Evolutionary conservation across 768 basidiomycete genomes (phyloP).

Genomic region (Boletellus emodensis): DNA sequence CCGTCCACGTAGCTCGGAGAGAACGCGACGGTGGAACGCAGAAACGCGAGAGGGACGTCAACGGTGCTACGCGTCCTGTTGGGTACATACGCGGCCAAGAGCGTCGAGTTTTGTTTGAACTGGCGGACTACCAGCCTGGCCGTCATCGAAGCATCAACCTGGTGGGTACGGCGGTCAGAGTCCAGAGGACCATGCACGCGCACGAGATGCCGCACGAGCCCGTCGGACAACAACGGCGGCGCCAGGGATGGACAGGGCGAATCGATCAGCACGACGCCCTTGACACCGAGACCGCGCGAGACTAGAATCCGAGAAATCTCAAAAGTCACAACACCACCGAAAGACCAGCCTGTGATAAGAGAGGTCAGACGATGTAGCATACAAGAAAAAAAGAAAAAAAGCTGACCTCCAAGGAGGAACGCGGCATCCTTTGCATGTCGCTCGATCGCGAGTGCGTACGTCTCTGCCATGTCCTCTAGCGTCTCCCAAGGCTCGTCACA

Average conservation of each 20-base stretch:
- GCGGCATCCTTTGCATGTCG: constrained; percentile 31
- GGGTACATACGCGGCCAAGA: constrained; percentile 48
- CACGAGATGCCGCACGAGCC: constrained; percentile 44
- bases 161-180: no score
- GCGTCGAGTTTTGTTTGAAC: constrained; percentile 43
- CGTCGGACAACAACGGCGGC: constrained; percentile 49
- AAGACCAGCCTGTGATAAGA: constrained; percentile 61
- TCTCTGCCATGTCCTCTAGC: constrained; percentile 48
- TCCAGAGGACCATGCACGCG: no score
- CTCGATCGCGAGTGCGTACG: constrained; percentile 44
- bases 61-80: no score
- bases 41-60: constrained; percentile 40
- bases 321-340: constrained; percentile 70
- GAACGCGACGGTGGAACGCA: constrained; percentile 53
- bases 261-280: constrained; percentile 65
- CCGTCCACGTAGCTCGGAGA: constrained; percentile 24
- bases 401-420: constrained; percentile 57
- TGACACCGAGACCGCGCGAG: constrained; percentile 38
- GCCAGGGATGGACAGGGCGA: constrained; percentile 55
- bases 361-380: neutral
- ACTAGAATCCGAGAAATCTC: constrained; percentile 53
- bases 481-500: constrained; percentile 44
- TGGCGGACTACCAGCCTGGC: constrained; percentile 40
- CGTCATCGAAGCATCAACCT: constrained; percentile 28
- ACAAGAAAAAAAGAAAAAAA: neutral